Evolutionary conservation across 192 early-diverging fungal species (phyloP).

Genomic region (Spizellomyces punctatus): DNA sequence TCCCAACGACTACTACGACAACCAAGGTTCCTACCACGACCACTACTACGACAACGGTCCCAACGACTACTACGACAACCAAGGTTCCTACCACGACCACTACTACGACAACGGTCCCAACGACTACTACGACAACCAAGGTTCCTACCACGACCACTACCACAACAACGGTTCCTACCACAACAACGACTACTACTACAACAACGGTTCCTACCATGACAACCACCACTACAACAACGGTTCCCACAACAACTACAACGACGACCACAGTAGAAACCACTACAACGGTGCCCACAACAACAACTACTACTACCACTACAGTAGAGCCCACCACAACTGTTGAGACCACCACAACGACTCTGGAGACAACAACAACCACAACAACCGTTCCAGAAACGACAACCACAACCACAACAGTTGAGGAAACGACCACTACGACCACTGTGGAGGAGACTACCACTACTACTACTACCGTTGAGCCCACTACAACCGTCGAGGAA

Average conservation of each 20-base stretch:
- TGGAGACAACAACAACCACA: conserved; percentile 1
- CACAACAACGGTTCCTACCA: conserved; percentile 19
- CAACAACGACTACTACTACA: conserved; percentile 9
- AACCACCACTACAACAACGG: background rate
- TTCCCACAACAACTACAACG: background rate
- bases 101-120: conserved; percentile 4
- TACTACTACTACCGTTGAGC: conserved; percentile 1
- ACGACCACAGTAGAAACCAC: conserved; percentile 11
- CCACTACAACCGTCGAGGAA: background rate
- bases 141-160: conserved; percentile 5
- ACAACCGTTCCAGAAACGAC: background rate
- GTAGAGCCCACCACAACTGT: conserved; percentile 7
- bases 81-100: conserved; percentile 1
- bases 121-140: conserved; percentile 12
- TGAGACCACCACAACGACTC: background rate
- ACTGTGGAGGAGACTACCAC: conserved; percentile 1
- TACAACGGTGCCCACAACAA: background rate
- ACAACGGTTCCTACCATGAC: background rate
- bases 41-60: conserved; percentile 6
- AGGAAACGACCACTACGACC: background rate
- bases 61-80: background rate
- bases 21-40: background rate
- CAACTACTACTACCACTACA: conserved; percentile 13
- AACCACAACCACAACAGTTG: background rate
- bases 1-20: conserved; percentile 5